Conservation (phyloP, 352 stramenopile species). For the Globisporangium okanoganense region DNA sequence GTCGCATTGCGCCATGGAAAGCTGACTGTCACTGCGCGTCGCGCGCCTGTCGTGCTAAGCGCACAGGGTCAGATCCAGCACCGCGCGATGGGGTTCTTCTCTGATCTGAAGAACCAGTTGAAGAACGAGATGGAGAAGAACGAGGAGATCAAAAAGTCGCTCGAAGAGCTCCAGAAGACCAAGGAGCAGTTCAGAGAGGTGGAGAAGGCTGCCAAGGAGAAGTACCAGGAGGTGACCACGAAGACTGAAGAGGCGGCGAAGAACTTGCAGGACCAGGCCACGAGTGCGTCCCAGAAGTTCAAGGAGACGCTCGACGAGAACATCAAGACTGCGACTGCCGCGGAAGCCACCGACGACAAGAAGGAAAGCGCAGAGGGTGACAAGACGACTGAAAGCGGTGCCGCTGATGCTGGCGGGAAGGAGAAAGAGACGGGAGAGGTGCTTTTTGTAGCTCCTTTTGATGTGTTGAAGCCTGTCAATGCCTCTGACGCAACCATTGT, state of each 20-base stretch:
- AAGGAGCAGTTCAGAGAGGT: slow-evolving; percentile 68
- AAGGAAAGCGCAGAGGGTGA: slow-evolving; percentile 17
- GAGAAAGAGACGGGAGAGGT: slow-evolving; percentile 4
- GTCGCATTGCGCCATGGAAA: slow-evolving; percentile 17
- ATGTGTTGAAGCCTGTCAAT: not conserved
- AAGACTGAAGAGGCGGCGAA: slow-evolving; percentile 60
- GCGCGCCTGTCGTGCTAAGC: not conserved
- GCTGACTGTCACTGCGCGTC: not conserved
- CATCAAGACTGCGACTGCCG: slow-evolving; percentile 19
- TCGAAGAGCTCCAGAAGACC: slow-evolving; percentile 72
- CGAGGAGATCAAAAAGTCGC: slow-evolving; percentile 73
- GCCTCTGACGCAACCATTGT: not conserved
- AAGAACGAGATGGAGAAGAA: slow-evolving; percentile 82
- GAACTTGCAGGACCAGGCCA: slow-evolving; percentile 49
- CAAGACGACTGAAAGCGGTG: slow-evolving; percentile 7
- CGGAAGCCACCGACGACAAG: slow-evolving; percentile 7
- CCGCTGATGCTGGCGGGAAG: not conserved
- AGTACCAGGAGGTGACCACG: slow-evolving; percentile 53
- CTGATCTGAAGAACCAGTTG: slow-evolving; percentile 75
- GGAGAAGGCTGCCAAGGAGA: slow-evolving; percentile 58
- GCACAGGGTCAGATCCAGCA: slow-evolving; percentile 24
- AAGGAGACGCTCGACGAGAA: slow-evolving; percentile 49
- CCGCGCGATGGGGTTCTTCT: slow-evolving; percentile 68
- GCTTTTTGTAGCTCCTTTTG: not conserved
- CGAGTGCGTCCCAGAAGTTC: slow-evolving; percentile 57